Evolutionary conservation across 2,329 filamentous ascomycete genomes (phyloP).

Genomic region (Mollisia scopiformis): DNA sequence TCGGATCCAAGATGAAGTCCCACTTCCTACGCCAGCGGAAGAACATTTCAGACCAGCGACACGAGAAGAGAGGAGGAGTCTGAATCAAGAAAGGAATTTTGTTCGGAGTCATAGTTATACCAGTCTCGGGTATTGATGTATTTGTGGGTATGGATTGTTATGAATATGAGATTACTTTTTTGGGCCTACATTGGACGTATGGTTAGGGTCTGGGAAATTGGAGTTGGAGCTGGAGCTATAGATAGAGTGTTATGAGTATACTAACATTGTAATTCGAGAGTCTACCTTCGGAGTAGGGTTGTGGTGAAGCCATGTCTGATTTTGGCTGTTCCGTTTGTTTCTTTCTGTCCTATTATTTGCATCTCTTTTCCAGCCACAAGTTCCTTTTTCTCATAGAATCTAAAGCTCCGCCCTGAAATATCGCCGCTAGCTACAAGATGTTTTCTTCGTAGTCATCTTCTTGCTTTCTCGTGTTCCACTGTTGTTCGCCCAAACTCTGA

Average conservation of each 20-base stretch:
- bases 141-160: background rate
- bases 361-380: too few species aligned
- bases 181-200: background rate
- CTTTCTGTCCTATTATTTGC: too few species aligned
- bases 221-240: background rate
- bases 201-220: background rate
- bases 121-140: background rate
- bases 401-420: too few species aligned
- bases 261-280: too few species aligned
- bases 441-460: too few species aligned
- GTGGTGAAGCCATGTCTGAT: too few species aligned
- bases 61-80: slow-evolving; percentile 8
- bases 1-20: slow-evolving; percentile 36
- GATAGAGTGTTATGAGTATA: background rate
- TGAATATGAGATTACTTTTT: background rate
- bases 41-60: slow-evolving; percentile 8
- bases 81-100: background rate
- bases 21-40: slow-evolving; percentile 21
- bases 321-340: too few species aligned
- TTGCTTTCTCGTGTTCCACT: too few species aligned
- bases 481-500: too few species aligned
- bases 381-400: too few species aligned
- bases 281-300: too few species aligned
- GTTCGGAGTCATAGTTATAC: background rate
- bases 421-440: too few species aligned